These are phyloP conservation scores for Scleromitrula shiraiana DNA, from an alignment of 2,329 filamentous ascomycete genomes.

Conservation along the genomic window DNA sequence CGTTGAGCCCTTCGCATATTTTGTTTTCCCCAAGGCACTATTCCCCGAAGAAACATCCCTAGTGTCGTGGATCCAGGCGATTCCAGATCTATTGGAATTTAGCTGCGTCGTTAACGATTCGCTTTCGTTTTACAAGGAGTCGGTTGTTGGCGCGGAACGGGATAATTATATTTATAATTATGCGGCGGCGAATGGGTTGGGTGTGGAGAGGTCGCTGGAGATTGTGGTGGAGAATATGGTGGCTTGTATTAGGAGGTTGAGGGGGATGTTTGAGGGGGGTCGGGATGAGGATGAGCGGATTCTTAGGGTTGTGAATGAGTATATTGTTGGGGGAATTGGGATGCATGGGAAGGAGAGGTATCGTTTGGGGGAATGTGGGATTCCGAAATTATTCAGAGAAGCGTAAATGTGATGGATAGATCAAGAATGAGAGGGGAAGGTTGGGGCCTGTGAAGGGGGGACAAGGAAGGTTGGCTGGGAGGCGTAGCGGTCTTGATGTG, in stretches of 20 bases:
- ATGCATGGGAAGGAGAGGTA: not conserved
- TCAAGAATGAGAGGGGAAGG: too few species aligned
- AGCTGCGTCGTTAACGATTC: not conserved
- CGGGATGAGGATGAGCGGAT: not conserved
- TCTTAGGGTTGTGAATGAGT: not conserved
- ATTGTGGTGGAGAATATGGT: not conserved
- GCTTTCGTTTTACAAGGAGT: not conserved
- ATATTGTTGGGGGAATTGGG: not conserved
- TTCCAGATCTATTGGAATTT: not conserved
- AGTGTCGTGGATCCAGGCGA: not conserved
- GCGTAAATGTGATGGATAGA: too few species aligned
- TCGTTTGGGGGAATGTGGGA: not conserved
- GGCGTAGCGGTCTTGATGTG: too few species aligned
- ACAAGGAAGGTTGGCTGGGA: too few species aligned
- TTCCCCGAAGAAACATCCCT: not conserved
- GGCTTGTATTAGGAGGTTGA: not conserved
- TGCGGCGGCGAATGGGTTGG: not conserved
- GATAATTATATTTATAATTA: not conserved
- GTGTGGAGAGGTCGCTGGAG: not conserved
- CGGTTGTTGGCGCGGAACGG: not conserved
- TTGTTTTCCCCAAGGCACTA: not conserved
- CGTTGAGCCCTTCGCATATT: fast-evolving
- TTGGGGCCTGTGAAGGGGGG: too few species aligned
- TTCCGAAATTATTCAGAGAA: not conserved
- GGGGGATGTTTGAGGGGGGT: too few species aligned